A percentile compares a stretch with the other conserved stretches of the same genome.
These are phyloP conservation scores for Puccinia coronata DNA, from an alignment of 1,284 basidiomycete genomes.

Conservation along the genomic window DNA sequence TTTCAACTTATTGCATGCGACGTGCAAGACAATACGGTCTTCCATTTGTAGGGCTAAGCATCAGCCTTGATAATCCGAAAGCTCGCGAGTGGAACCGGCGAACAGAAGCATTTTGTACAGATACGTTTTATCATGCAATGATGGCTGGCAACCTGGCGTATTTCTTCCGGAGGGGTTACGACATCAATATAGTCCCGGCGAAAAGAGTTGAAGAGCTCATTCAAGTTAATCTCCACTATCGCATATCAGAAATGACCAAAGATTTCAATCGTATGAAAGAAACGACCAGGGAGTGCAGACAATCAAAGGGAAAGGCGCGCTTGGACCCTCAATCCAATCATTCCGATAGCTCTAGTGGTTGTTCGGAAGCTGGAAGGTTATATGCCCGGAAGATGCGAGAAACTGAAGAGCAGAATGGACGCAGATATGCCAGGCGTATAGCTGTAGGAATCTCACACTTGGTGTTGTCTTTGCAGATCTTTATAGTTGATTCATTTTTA, in stretches of 20 bases:
- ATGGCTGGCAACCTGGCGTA: neutral
- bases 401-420: constrained; percentile 3
- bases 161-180: neutral
- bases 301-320: neutral
- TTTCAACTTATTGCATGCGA: neutral
- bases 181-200: neutral
- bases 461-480: neutral
- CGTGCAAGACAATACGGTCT: constrained; percentile 16
- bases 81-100: constrained; percentile 23
- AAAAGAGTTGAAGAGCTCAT: constrained; percentile 1
- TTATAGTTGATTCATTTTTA: neutral
- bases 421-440: neutral
- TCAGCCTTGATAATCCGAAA: neutral
- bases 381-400: neutral
- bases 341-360: neutral
- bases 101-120: neutral
- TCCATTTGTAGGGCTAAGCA: constrained; percentile 8
- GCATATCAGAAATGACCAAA: neutral
- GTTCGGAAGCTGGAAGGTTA: neutral
- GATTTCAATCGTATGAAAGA: constrained; percentile 8
- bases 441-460: neutral
- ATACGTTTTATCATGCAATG: constrained; percentile 14
- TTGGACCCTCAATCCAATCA: neutral
- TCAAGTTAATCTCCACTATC: neutral
- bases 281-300: neutral